Percentiles rank a stretch among this genome's conserved stretches.
Conservation (phyloP, 169 alveolate species). For the Eimeria mitis region DNA sequence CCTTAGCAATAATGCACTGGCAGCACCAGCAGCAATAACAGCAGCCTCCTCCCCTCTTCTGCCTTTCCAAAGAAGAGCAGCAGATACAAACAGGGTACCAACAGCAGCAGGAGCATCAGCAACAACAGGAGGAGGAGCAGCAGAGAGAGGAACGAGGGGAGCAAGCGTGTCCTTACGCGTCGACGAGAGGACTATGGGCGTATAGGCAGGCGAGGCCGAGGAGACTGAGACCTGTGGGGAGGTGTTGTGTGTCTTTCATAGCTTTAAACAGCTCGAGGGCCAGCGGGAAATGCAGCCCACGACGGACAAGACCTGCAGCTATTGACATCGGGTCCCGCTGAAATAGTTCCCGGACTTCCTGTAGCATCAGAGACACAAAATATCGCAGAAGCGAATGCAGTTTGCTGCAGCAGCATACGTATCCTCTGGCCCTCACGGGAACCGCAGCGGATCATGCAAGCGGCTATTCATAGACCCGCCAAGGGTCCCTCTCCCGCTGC, state of each 20-base stretch:
- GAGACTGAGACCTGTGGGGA: constrained; percentile 66
- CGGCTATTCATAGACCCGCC: background rate
- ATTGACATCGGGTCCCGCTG: constrained; percentile 54
- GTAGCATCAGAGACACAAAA: background rate
- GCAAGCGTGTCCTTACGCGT: constrained; percentile 28
- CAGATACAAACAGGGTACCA: background rate
- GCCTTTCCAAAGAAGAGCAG: background rate
- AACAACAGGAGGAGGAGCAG: background rate
- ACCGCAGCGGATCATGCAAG: background rate
- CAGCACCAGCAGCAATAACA: background rate
- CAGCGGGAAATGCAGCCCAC: constrained; percentile 46
- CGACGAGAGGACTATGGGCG: constrained; percentile 30
- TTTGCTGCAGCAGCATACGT: background rate
- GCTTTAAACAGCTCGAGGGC: constrained; percentile 51
- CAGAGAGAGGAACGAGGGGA: background rate
- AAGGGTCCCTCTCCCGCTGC: too few species aligned
- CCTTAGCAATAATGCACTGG: background rate
- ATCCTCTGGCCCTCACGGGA: background rate
- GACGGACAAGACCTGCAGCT: constrained; percentile 69
- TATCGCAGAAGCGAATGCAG: background rate
- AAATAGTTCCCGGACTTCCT: constrained; percentile 22
- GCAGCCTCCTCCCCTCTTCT: background rate
- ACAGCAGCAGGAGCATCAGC: background rate
- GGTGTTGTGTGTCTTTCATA: constrained; percentile 44
- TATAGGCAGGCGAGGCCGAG: constrained; percentile 69